Evolutionary conservation across 805 yeast species (phyloP), one percentile per base, ranked within the genome.

Genomic region (Torulaspora maleeae): DNA sequence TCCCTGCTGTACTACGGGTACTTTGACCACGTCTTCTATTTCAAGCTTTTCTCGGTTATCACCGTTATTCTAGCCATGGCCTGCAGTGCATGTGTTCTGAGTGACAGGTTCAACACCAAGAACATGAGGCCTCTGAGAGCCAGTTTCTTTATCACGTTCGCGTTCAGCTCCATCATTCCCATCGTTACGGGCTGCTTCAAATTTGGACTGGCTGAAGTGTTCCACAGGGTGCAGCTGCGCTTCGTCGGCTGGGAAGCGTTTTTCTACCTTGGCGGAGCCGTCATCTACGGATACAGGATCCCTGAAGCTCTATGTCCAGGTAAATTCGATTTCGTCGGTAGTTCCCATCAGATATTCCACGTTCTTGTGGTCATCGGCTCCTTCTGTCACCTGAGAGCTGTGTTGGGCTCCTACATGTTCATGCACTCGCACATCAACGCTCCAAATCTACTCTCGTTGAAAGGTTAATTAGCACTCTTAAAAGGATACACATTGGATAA

Each of bases 261-360:
- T 2, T 78, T 83, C 43, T 90, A 89, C 66, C 80, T 87, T 5
- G 51, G 69, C 1, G 97, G 97, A 1, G 96, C 96, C 0, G 66
- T 74, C 0, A 62, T 89, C 35, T 89, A 89, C 60, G 96, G 95
- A 0, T 67, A 73, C 40, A 71, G 96, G 48, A 63, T 87, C 22
- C 97, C 97, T 0, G 97, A 89, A 61, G 68, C 85, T 36, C 42
- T 55, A 5, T 55, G 53, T 5, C 87, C 88, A 0, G 89, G 89
- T 0, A 61, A 42, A 27, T 84, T 77, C 54, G 95, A 87, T 55
- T 53, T 77, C 11, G 69, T 77, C 53, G 95, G 95, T 7, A 82
- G 82, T 53, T 83, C 93, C 7, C 96, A 88, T 61, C 96, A 88
- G 60, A 75, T 87, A 4, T 87, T 88, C 63, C 95, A 87, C 59